phyloP scores from a whole-genome alignment of 495 filamentous ascomycete genomes.

The Xylaria scruposa region DNA sequence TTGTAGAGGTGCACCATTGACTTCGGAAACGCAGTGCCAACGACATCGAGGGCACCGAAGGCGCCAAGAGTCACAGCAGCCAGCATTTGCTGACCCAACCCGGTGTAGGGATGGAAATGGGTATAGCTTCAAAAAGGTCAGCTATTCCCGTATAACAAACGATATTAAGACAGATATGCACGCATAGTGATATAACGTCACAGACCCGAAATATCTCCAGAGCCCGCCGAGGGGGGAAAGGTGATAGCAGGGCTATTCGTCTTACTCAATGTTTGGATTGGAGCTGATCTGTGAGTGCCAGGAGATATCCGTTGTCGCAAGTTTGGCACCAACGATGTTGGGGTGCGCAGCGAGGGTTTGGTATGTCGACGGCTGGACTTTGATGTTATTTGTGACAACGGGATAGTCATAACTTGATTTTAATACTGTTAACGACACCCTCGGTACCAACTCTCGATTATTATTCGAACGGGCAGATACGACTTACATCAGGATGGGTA shows the following conservation, averaged over 20 bases:
- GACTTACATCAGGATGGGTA: constrained; percentile 22
- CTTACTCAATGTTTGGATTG: constrained; percentile 23
- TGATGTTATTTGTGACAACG: constrained; percentile 22
- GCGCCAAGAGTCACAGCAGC: constrained; percentile 23
- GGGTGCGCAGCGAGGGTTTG: constrained; percentile 18
- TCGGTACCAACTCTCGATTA: not conserved
- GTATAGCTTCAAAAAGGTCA: constrained; percentile 19
- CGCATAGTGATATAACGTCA: not conserved
- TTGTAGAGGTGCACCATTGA: constrained; percentile 21
- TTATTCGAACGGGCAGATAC: not conserved
- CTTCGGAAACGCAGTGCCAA: constrained; percentile 23
- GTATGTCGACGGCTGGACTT: constrained; percentile 23
- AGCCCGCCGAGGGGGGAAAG: not conserved
- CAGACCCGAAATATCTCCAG: not conserved
- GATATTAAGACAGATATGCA: constrained; percentile 1
- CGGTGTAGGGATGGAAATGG: constrained; percentile 23
- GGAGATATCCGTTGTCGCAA: constrained; percentile 23
- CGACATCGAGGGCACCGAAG: constrained; percentile 24
- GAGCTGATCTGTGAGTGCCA: constrained; percentile 24
- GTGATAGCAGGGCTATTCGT: not conserved
- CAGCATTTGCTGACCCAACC: constrained; percentile 20
- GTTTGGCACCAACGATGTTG: constrained; percentile 22
- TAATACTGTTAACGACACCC: not conserved
- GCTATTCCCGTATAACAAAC: not conserved
- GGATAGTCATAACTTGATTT: constrained; percentile 21